Evolutionary conservation across 805 yeast species (phyloP), one percentile per base, ranked within the genome.

Genomic region (Spencermartinsiella europaea): DNA sequence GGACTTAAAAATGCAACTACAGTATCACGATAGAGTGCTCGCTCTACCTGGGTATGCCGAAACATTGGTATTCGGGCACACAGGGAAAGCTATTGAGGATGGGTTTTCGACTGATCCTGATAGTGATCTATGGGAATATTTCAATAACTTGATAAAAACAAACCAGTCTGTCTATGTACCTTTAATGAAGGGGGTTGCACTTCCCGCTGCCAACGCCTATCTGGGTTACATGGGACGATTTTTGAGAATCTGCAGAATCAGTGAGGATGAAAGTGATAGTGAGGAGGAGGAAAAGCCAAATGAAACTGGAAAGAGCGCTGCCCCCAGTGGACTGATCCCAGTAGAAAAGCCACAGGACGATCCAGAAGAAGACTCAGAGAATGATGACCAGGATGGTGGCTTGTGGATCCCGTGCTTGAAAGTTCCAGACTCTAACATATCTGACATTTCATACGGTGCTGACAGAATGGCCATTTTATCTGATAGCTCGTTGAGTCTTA

Each of bases 11-110:
- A 45, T 55, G 52, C 20, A 33, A 4, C 27, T 47, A 3, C 46
- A 48, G 19, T 38, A 39, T 10, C 40, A 44, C 14, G 55, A 48
- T 21, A 43, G 40, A 21, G 54, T 54, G 20, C 48, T 55, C 35
- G 37, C 47, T 4, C 42, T 46, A 16, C 50, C 57, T 15, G 50
- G 54, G 1, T 40, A 45, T 25, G 51, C 40, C 31, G 58, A 55
- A 31, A 51, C 58, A 1, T 41, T 55, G 12, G 45, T 55, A 5
- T 55, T 47, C 42, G 58, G 58, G 4, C 41, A 46, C 40, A 47
- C 55, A 1, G 44, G 36, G n/a, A 47, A 46, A 2, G 38, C 34
- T 3, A 39, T 40, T 14, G 33, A 20, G 17, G 35, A 25, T 10
- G 16, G 19, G 12, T n/a, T n/a, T n/a, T 46, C 36, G 16, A n/a